Base-by-base conservation (phyloP, 169 alveolate genomes). In the Plasmodium berghei region DNA sequence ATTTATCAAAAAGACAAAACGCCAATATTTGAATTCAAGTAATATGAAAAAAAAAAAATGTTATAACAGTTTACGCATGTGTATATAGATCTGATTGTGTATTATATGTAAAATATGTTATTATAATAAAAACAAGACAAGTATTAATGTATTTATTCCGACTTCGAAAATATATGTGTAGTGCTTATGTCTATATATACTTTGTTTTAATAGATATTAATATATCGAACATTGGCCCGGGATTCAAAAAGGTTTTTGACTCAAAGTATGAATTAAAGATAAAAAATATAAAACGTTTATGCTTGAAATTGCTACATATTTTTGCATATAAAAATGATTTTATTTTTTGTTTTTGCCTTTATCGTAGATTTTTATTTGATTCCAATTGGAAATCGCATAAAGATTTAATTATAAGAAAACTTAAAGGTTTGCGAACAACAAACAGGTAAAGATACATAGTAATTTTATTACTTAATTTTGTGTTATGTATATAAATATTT, bases 231-330 rank as follows among this genome's bases (percentile, higher is more conserved):
- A 61, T 83, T n/a, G 67, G 67, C 26, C 90, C 90, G n/a, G 90
- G 90, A 14, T 83, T 83, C 42, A 70, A 56, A 58, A 83, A 83
- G 3, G 67, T 83, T 55, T 83, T 83, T 52, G 70, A 83, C 64
- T 67, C 18, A 46, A 83, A 70, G 90, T 83, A 77, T 8, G 67
- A 49, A 4, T 45, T 9, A 5, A 55, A 67, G 14, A 6, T n/a
- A 58, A 14, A 49, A 26, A 61, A 12, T 22, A 10, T 10, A n/a
- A 49, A 16, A 14, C 1, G 4, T 0, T 3, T 28, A 18, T 62
- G 49, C 1, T 62, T 62, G 20, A 1, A n/a, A 20, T 5, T 1
- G 24, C 2, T 9, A 56, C 0, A 16, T 5, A 34, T n/a, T 10
- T 48, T 18, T 58, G 62, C 58, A 20, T 54, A 18, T 55, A 16